These are phyloP conservation scores for Actinomucor elegans DNA, from an alignment of 371 early-diverging fungal species.

Conservation along the genomic window DNA sequence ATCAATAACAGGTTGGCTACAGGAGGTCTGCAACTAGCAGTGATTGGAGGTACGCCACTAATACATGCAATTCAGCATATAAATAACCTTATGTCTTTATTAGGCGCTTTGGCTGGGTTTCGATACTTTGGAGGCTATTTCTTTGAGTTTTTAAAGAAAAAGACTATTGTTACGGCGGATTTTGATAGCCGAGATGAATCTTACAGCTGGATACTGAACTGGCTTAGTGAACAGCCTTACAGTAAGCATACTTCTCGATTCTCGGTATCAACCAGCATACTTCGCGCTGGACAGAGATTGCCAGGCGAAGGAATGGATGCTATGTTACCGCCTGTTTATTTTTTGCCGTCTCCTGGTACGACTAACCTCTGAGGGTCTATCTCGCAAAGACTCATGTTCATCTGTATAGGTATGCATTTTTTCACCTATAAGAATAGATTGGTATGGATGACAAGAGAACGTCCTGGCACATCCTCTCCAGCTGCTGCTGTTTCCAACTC, in stretches of 20 bases:
- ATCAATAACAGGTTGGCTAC: conserved; percentile 48
- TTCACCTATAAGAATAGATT: conserved; percentile 58
- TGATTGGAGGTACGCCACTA: conserved; percentile 48
- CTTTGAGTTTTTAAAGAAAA: conserved; percentile 53
- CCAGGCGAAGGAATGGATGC: conserved; percentile 52
- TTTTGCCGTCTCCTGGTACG: conserved; percentile 64
- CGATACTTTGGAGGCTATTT: conserved; percentile 50
- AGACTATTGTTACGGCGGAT: conserved; percentile 56
- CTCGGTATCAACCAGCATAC: conserved; percentile 58
- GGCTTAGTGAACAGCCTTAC: conserved; percentile 63
- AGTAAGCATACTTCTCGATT: conserved; percentile 54
- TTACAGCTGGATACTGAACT: conserved; percentile 58
- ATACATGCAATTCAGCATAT: neutral
- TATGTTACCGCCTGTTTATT: conserved; percentile 53
- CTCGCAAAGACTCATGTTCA: too few species aligned
- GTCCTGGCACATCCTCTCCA: conserved; percentile 36
- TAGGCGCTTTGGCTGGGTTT: conserved; percentile 38
- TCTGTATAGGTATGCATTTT: conserved; percentile 58
- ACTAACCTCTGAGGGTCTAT: too few species aligned
- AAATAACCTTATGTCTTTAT: neutral
- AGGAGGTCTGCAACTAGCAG: conserved; percentile 46
- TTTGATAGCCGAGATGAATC: conserved; percentile 67
- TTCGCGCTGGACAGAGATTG: conserved; percentile 46
- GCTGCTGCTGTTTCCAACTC: conserved; percentile 39
- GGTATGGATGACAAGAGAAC: conserved; percentile 55